Percentiles rank a stretch among this genome's conserved stretches.
Evolutionary conservation across 2,329 filamentous ascomycete genomes (phyloP).

Genomic region (Mycosphaerella arachidis): DNA sequence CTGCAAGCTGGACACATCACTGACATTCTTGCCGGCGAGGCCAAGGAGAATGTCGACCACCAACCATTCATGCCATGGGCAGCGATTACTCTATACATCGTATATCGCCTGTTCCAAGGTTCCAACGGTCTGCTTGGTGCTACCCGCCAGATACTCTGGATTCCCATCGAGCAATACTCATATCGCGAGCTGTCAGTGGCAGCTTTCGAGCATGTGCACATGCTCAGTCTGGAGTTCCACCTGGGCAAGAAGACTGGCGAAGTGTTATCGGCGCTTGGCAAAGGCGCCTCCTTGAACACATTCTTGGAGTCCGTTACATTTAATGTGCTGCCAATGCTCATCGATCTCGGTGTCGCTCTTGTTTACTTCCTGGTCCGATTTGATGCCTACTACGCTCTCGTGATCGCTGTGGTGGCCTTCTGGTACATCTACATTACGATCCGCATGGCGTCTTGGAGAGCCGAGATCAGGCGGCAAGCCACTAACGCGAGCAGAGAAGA

Average conservation of each 20-base stretch:
- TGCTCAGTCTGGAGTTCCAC: constrained; percentile 92
- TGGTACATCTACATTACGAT: constrained; percentile 96
- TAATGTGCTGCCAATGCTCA: constrained; percentile 88
- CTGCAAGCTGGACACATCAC: constrained; percentile 75
- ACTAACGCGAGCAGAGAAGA: constrained; percentile 92
- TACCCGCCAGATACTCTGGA: constrained; percentile 79
- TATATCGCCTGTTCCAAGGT: constrained; percentile 78
- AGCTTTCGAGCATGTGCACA: constrained; percentile 95
- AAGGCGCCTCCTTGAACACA: constrained; percentile 91
- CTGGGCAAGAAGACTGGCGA: constrained; percentile 95
- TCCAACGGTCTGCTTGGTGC: constrained; percentile 83
- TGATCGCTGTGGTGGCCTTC: constrained; percentile 86
- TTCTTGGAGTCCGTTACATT: constrained; percentile 97
- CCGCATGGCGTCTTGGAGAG: constrained; percentile 88
- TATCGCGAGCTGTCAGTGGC: constrained; percentile 92
- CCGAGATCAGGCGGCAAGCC: constrained; percentile 87
- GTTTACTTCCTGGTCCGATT: constrained; percentile 73
- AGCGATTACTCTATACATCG: constrained; percentile 69
- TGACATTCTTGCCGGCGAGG: constrained; percentile 61
- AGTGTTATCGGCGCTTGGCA: constrained; percentile 90
- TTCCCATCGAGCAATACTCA: constrained; percentile 93
- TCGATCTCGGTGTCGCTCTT: constrained; percentile 83
- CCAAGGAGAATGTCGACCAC: constrained; percentile 35
- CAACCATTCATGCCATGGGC: constrained; percentile 61
- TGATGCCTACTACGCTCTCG: constrained; percentile 83